These are phyloP conservation scores for Luffa aegyptiaca DNA, from an alignment of 306 rosid genomes.

Conservation along the genomic window DNA sequence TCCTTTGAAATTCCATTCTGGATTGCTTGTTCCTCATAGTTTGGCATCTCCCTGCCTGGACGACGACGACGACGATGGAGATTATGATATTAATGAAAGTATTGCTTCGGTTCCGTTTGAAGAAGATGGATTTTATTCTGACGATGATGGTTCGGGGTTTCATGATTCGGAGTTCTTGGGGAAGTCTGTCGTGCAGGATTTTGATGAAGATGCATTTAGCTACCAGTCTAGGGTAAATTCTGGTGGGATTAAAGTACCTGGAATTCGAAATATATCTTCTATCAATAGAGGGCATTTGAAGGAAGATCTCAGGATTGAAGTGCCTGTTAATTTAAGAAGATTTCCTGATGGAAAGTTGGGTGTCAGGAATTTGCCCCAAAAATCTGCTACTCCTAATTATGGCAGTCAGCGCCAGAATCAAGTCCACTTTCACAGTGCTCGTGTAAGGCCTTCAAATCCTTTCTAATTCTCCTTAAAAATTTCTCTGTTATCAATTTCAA, in stretches of 20 bases:
- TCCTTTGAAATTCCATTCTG: conserved; percentile 59
- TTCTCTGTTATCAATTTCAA: background rate
- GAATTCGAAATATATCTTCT: conserved; percentile 12
- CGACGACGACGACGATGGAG: conserved; percentile 29
- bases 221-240: background rate
- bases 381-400: conserved; percentile 40
- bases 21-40: conserved; percentile 40
- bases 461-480: background rate
- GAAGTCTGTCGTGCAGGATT: conserved; percentile 26
- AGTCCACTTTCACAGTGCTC: conserved; percentile 27
- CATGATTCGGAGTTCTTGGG: conserved; percentile 24
- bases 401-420: conserved; percentile 33
- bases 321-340: conserved; percentile 51
- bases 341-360: conserved; percentile 58
- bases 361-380: conserved; percentile 28
- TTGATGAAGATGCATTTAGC: conserved; percentile 48
- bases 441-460: conserved; percentile 17
- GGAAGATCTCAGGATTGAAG: conserved; percentile 49
- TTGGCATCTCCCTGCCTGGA: conserved; percentile 19
- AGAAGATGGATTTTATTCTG: conserved; percentile 31
- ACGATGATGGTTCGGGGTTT: conserved; percentile 33
- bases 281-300: conserved; percentile 45
- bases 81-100: conserved; percentile 27
- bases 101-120: conserved; percentile 34
- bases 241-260: background rate